Base-by-base conservation (phyloP, 768 basidiomycete species). In the Termitomyces sp. region DNA sequence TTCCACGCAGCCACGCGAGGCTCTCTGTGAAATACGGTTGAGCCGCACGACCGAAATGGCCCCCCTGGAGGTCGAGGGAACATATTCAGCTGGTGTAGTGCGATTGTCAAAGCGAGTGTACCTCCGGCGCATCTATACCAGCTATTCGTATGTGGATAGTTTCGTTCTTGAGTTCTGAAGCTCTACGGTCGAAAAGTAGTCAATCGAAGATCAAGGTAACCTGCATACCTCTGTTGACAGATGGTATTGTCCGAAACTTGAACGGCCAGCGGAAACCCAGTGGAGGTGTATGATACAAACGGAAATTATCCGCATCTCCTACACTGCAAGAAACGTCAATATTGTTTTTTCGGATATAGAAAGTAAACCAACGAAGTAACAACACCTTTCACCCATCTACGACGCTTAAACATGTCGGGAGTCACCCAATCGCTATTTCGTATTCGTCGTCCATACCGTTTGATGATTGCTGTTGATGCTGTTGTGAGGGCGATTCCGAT, bases 121-220 rank as follows among this genome's bases (percentile, higher is more conserved):
- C 92, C 77, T 98, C 95, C 0, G 95, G 95, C 1, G 95, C 95
- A 67, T 98, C 95, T 5, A 94, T 84, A 0, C 92, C 95, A 14
- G 91, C 91, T 28, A 98, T 82, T 14, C 95, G 84, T 28, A 98
- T 84, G 64, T 91, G 88, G 17, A 98, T 76, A 2, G 95, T 97
- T 62, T 92, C 74, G 59, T 86, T 82, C 66, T 83, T 89, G 46
- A 95, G 75, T 0, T 83, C 93, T 92, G 60, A 21, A 47, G n/a
- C n/a, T 53, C 28, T 39, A 7, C 28, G 34, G 10, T 37, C 12
- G 54, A 35, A 30, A 49, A 17, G 35, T 46, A 19, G 17, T 11
- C 34, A 32, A n/a, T 50, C 17, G 14, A 27, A 49, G 23, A 32
- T 16, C 14, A n/a, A 11, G 14, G 10, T 19, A 21, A 30, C 8